These are phyloP conservation scores for Prinsepia uniflora DNA, from an alignment of 306 rosid genomes.

Conservation along the genomic window DNA sequence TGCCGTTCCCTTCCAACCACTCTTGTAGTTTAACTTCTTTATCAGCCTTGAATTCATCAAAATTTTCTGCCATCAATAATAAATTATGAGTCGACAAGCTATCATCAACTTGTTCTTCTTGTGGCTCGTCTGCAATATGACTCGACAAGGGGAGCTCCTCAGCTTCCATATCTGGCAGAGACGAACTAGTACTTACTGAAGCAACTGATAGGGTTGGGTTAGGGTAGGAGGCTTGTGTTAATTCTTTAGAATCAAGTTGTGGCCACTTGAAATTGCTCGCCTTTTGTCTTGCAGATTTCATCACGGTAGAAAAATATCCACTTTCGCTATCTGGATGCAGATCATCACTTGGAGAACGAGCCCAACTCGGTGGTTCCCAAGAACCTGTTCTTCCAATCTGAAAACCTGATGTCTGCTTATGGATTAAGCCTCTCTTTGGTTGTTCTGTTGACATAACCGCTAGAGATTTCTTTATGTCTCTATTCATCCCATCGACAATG, in stretches of 20 bases:
- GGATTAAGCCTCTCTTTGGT: conserved; percentile 64
- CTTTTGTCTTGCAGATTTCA: conserved; percentile 69
- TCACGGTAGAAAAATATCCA: conserved; percentile 54
- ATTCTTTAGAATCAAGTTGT: conserved; percentile 41
- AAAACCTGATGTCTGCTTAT: conserved; percentile 30
- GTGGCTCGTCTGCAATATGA: conserved; percentile 45
- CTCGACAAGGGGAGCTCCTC: conserved; percentile 61
- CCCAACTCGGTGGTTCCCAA: conserved; percentile 43
- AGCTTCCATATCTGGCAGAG: conserved; percentile 45
- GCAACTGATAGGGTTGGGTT: conserved; percentile 34
- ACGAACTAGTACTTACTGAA: conserved; percentile 36
- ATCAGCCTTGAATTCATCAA: conserved; percentile 64
- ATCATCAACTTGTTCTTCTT: conserved; percentile 26
- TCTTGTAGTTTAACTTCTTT: conserved; percentile 74
- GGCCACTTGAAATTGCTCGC: conserved; percentile 62
- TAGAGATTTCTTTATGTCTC: conserved; percentile 73
- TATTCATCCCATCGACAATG: conserved; percentile 70
- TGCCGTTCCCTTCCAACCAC: conserved; percentile 64
- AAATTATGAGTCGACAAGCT: conserved; percentile 30
- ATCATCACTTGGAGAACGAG: conserved; percentile 19
- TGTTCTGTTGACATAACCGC: conserved; percentile 48
- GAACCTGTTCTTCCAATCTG: conserved; percentile 45
- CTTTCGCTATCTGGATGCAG: conserved; percentile 33
- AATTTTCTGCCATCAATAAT: conserved; percentile 42
- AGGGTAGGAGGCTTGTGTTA: conserved; percentile 20